Conservation (phyloP, 129 eudicot genomes). For the Logfia minima region DNA sequence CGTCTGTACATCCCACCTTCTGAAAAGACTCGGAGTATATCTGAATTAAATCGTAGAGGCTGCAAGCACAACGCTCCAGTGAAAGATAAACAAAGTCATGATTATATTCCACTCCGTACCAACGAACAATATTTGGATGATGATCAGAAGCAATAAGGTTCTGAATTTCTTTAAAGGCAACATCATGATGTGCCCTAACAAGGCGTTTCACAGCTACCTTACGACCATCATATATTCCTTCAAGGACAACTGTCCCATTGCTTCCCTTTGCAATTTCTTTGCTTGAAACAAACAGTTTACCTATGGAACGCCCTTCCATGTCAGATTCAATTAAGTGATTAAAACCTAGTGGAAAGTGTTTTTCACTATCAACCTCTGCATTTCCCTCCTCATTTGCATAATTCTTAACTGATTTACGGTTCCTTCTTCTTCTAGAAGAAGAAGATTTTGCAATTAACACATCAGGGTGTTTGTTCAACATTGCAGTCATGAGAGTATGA, state of each 20-base stretch:
- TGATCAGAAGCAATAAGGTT: slow-evolving; percentile 92
- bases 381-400: slow-evolving; percentile 40
- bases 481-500: slow-evolving; percentile 24
- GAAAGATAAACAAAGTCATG: slow-evolving; percentile 86
- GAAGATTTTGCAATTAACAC: slow-evolving; percentile 27
- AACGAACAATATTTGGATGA: slow-evolving; percentile 81
- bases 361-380: slow-evolving; percentile 39
- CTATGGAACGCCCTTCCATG: slow-evolving; percentile 63
- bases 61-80: slow-evolving; percentile 81
- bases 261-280: slow-evolving; percentile 98
- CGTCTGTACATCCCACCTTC: slow-evolving; percentile 30
- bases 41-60: slow-evolving; percentile 65
- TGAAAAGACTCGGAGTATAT: slow-evolving; percentile 43
- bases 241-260: slow-evolving; percentile 88
- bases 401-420: slow-evolving; percentile 57
- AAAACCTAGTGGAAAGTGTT: slow-evolving; percentile 40
- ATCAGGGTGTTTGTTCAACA: slow-evolving; percentile 29
- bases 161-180: slow-evolving; percentile 89
- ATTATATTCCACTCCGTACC: slow-evolving; percentile 94
- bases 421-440: slow-evolving; percentile 59
- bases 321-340: slow-evolving; percentile 33
- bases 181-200: slow-evolving; percentile 84
- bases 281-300: slow-evolving; percentile 69
- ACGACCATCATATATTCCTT: slow-evolving; percentile 90
- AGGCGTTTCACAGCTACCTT: slow-evolving; percentile 95